Evolutionary conservation across 2,329 filamentous ascomycete genomes (phyloP), one percentile per base, ranked within the genome.

Genomic region (Allantophomopsis cytisporea): DNA sequence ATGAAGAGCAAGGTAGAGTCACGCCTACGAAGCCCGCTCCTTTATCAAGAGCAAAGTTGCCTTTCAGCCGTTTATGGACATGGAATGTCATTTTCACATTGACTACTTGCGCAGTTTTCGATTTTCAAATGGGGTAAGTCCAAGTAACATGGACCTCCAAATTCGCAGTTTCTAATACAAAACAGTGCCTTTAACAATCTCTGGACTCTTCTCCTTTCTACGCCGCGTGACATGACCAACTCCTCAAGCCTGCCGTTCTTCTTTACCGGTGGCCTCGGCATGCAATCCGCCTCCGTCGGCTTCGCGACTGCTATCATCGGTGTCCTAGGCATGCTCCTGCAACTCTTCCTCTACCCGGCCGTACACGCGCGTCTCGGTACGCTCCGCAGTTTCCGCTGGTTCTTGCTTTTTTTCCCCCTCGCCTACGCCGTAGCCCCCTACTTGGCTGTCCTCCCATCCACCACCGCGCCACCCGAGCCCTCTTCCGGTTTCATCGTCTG

Each of bases 261-360:
- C 20, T 38, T 38, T n/a, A 48, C 45, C 2, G 79, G 80, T 21
- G 81, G 81, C 1, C 64, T 85, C 2, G 78, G 77, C 16, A 77
- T 85, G 58, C 69, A 75, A 0, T 72, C 79, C 0, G 65, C 71
- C 0, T 73, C 71, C 0, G 79, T 85, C 36, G 80, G 80, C 28
- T 61, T 80, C 33, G 79, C 79, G 7, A 81, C 79, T 20, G 76
- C 79, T 4, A 73, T 83, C 46, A 71, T 85, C 3, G 81, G 81
- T 7, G 58, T 80, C 23, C 64, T 85, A 20, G 81, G 80, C 31
- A 76, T 86, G 46, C 60, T 71, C 0, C 62, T 86, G 3, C 81
- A 85, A 54, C 68, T 85, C 16, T 65, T 80, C 39, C 57, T 82
- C 7, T 86, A 85, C 53, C 80, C 80, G 0, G 63, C 64, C 32